A percentile compares a stretch with the other conserved stretches of the same genome.
phyloP scores from a whole-genome alignment of 805 yeast genomes.

The Aciculoconidium aculeatum region DNA sequence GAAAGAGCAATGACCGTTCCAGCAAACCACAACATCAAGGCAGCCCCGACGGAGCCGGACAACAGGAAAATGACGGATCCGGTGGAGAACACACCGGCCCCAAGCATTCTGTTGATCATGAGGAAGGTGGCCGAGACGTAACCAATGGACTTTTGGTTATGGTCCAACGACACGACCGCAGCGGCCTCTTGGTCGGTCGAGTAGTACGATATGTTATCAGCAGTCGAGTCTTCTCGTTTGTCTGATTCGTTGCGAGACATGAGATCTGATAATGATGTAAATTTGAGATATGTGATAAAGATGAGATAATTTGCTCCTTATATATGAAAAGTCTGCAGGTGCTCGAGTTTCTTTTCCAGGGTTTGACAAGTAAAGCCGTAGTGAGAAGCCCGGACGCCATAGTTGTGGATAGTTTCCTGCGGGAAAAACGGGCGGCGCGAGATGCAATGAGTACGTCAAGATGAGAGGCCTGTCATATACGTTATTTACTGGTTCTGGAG shows the following conservation, averaged over 20 bases:
- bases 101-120: constrained; percentile 64
- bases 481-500: too few species aligned
- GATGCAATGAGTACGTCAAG: too few species aligned
- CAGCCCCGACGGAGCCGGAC: constrained; percentile 66
- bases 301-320: background rate
- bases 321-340: too few species aligned
- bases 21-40: constrained; percentile 67
- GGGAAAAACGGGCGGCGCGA: too few species aligned
- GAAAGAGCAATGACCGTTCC: constrained; percentile 63
- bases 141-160: constrained; percentile 42
- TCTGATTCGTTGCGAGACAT: too few species aligned
- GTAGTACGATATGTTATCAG: constrained; percentile 5
- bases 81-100: constrained; percentile 68
- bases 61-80: constrained; percentile 56
- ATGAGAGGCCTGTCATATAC: too few species aligned
- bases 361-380: too few species aligned
- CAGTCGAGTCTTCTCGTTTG: constrained; percentile 3
- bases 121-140: constrained; percentile 41
- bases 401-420: too few species aligned
- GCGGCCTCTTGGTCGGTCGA: constrained; percentile 16
- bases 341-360: too few species aligned
- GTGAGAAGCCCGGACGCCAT: too few species aligned
- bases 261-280: background rate
- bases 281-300: background rate
- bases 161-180: constrained; percentile 34